Evolutionary conservation across 257 asterid species (phyloP).

Genomic region (Fraxinus americana): DNA sequence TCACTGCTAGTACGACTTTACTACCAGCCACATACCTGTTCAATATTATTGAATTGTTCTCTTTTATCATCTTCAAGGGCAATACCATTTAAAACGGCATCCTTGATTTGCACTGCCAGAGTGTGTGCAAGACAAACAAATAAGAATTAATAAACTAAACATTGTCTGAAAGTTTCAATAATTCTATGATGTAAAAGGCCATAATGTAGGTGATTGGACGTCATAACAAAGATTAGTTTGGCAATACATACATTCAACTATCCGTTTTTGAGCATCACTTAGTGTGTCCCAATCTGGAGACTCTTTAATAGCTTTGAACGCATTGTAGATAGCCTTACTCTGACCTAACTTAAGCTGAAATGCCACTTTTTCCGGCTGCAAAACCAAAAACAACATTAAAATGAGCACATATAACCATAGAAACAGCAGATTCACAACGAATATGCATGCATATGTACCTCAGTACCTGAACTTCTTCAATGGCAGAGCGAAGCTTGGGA

Average conservation of each 20-base stretch:
- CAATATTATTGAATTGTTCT: slow-evolving; percentile 82
- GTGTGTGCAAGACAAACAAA: slow-evolving; percentile 20
- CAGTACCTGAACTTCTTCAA: slow-evolving; percentile 96
- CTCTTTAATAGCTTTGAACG: slow-evolving; percentile 76
- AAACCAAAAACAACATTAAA: slow-evolving; percentile 16
- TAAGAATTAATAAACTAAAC: slow-evolving; percentile 24
- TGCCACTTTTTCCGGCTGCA: slow-evolving; percentile 92
- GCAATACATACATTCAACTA: slow-evolving; percentile 69
- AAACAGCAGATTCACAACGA: not conserved
- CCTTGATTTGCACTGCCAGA: slow-evolving; percentile 80
- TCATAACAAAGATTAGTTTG: not conserved
- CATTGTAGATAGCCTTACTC: slow-evolving; percentile 88
- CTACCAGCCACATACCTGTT: slow-evolving; percentile 57
- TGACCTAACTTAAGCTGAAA: slow-evolving; percentile 83
- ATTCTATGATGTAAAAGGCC: not conserved
- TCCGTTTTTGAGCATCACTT: slow-evolving; percentile 86
- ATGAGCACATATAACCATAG: not conserved
- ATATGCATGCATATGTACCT: slow-evolving; percentile 46
- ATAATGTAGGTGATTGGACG: no score
- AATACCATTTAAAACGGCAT: slow-evolving; percentile 88
- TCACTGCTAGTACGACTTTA: not conserved
- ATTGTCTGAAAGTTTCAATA: not conserved
- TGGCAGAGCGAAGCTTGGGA: slow-evolving; percentile 86
- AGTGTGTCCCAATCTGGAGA: slow-evolving; percentile 77
- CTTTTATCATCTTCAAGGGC: slow-evolving; percentile 91